Percentiles rank a stretch among this genome's conserved stretches.
phyloP scores from a whole-genome alignment of 768 basidiomycete genomes.

The Auricularia sp. region DNA sequence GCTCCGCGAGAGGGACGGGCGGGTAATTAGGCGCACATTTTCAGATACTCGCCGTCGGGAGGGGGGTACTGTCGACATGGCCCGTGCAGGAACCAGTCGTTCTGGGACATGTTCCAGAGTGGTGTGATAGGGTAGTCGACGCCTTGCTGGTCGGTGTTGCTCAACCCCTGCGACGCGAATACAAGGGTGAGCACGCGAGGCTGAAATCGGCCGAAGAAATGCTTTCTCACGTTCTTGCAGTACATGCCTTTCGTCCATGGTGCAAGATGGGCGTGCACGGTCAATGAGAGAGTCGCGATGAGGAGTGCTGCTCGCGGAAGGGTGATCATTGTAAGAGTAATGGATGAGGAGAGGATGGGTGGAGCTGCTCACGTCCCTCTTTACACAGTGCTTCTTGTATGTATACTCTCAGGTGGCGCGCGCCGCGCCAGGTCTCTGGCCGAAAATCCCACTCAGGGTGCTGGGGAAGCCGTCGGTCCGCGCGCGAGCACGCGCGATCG shows the following conservation, averaged over 20 bases:
- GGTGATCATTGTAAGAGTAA: no score
- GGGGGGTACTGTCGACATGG: conserved; percentile 4
- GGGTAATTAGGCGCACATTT: background rate
- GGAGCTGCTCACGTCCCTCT: no score
- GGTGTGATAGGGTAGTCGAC: background rate
- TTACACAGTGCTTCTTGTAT: no score
- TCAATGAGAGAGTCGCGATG: no score
- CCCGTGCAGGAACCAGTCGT: conserved; percentile 1
- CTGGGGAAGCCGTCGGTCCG: no score
- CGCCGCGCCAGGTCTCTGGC: no score
- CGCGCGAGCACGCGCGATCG: no score
- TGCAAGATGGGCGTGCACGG: background rate
- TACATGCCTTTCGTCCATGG: conserved; percentile 1
- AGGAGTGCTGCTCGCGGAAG: no score
- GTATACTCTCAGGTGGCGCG: no score
- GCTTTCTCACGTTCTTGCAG: background rate
- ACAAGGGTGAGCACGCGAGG: background rate
- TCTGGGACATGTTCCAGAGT: background rate
- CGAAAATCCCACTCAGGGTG: no score
- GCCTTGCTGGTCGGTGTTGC: background rate
- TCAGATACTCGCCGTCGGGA: conserved; percentile 2
- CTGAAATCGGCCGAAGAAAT: no score
- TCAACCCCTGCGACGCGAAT: background rate
- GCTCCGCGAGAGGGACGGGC: background rate
- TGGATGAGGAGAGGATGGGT: no score